Percentiles rank a stretch among this genome's conserved stretches.
These are phyloP conservation scores for Coemansia sp. DNA, from an alignment of 192 early-diverging fungal genomes.

Conservation along the genomic window DNA sequence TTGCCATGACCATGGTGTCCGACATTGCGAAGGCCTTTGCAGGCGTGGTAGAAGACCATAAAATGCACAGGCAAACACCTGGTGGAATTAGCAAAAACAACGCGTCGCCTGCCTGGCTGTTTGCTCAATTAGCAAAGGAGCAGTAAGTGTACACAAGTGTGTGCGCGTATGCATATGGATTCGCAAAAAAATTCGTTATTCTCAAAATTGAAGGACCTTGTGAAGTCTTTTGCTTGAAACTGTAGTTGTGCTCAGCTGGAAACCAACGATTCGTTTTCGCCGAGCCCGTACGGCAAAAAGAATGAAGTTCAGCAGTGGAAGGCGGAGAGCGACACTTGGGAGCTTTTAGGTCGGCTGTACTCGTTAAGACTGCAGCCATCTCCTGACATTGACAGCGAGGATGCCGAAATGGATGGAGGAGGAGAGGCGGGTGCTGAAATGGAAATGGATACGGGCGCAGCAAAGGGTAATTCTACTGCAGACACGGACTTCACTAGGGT, in stretches of 20 bases:
- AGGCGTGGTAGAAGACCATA: constrained; percentile 26
- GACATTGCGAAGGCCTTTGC: constrained; percentile 41
- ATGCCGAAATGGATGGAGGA: constrained; percentile 4
- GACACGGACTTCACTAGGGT: constrained; percentile 36
- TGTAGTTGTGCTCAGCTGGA: background rate
- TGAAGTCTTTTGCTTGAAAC: background rate
- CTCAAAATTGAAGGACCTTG: background rate
- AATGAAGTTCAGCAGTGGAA: constrained; percentile 32
- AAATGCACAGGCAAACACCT: background rate
- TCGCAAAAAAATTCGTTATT: too few relatives aligned
- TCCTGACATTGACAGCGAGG: constrained; percentile 1
- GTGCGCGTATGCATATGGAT: background rate
- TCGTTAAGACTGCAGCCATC: constrained; percentile 24
- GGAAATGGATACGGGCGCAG: background rate
- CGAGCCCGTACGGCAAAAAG: constrained; percentile 4
- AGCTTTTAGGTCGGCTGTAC: constrained; percentile 48
- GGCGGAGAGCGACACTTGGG: constrained; percentile 52
- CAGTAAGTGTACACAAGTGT: constrained; percentile 25
- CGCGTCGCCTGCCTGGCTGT: constrained; percentile 18
- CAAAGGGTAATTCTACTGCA: background rate
- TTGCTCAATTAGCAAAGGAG: constrained; percentile 30
- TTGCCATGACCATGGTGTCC: background rate
- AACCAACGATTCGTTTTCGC: background rate
- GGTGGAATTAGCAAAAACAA: background rate
- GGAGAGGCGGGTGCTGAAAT: background rate